These are phyloP conservation scores for Sporothrix pseudoabietina DNA, from an alignment of 2,329 filamentous ascomycete species.

Conservation along the genomic window DNA sequence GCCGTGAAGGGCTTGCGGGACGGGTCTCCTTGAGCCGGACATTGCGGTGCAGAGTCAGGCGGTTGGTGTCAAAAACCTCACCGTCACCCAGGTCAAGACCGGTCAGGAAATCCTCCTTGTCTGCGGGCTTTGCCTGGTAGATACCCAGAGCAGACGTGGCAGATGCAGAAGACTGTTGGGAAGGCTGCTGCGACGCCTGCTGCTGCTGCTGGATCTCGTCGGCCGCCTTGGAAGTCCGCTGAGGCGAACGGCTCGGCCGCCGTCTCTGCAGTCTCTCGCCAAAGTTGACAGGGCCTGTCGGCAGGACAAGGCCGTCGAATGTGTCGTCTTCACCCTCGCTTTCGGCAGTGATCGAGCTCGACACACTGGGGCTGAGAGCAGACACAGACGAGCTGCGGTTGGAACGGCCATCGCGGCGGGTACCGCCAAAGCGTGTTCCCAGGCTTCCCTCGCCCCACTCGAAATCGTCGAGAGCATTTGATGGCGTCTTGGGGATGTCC, in stretches of 20 bases:
- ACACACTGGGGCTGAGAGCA: slow-evolving; percentile 86
- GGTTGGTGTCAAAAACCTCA: slow-evolving; percentile 77
- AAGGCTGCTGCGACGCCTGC: slow-evolving; percentile 32
- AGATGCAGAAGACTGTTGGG: slow-evolving; percentile 12
- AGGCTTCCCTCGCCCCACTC: slow-evolving; percentile 95
- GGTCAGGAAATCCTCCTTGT: slow-evolving; percentile 77
- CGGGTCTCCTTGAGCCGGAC: slow-evolving; percentile 79
- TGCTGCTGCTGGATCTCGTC: slow-evolving; percentile 39
- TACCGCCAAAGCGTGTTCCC: slow-evolving; percentile 87
- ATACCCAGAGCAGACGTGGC: slow-evolving; percentile 25
- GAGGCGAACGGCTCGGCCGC: slow-evolving; percentile 62
- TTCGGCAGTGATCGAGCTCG: slow-evolving; percentile 86
- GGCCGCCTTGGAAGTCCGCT: slow-evolving; percentile 41
- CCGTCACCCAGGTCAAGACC: slow-evolving; percentile 85
- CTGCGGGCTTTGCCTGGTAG: slow-evolving; percentile 39
- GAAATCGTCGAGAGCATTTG: slow-evolving; percentile 69
- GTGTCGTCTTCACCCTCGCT: slow-evolving; percentile 95
- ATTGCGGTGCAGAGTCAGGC: slow-evolving; percentile 85
- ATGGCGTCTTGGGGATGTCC: slow-evolving; percentile 65
- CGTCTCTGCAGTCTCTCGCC: slow-evolving; percentile 74
- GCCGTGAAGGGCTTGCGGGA: slow-evolving; percentile 68
- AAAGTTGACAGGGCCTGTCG: slow-evolving; percentile 81
- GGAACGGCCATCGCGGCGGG: slow-evolving; percentile 74
- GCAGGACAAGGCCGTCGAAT: slow-evolving; percentile 84
- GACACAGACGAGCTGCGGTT: slow-evolving; percentile 85